These are phyloP conservation scores for Phoma sp. DNA, from an alignment of 2,329 filamentous ascomycete genomes.

Conservation along the genomic window DNA sequence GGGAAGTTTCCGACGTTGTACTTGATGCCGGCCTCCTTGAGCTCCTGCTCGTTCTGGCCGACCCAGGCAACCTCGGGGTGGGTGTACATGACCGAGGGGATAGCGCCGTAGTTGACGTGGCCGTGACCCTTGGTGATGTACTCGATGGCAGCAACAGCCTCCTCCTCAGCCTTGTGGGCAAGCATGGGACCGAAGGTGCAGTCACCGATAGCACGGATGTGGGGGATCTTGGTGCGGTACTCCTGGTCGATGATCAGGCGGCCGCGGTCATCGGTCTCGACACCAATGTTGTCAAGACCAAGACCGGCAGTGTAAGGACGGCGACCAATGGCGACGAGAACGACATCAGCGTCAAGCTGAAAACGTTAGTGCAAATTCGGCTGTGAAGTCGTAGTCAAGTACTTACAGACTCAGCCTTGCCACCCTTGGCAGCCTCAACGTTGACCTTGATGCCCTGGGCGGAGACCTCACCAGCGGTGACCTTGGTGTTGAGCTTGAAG, in stretches of 20 bases:
- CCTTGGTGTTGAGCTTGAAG: conserved; percentile 98
- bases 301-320: conserved; percentile 92
- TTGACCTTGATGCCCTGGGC: conserved; percentile 80
- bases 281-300: conserved; percentile 89
- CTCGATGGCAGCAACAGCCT: conserved; percentile 91
- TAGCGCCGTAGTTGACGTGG: conserved; percentile 98
- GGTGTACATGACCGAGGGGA: conserved; percentile 99
- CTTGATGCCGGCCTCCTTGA: conserved; percentile 87
- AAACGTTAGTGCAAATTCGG: conserved; percentile 22
- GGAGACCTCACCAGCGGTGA: conserved; percentile 79
- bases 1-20: conserved; percentile 96
- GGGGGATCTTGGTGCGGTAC: conserved; percentile 96
- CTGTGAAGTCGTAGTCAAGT: neutral
- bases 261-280: conserved; percentile 91
- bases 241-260: conserved; percentile 97
- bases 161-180: conserved; percentile 98
- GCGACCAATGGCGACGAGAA: conserved; percentile 95
- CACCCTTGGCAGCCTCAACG: conserved; percentile 92
- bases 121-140: conserved; percentile 98
- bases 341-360: conserved; percentile 90
- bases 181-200: conserved; percentile 98
- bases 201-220: conserved; percentile 96
- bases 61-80: conserved; percentile 99
- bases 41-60: conserved; percentile 93
- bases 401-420: conserved; percentile 87